phyloP scores from a whole-genome alignment of 768 basidiomycete genomes.

The Leccinum truebloodii region DNA sequence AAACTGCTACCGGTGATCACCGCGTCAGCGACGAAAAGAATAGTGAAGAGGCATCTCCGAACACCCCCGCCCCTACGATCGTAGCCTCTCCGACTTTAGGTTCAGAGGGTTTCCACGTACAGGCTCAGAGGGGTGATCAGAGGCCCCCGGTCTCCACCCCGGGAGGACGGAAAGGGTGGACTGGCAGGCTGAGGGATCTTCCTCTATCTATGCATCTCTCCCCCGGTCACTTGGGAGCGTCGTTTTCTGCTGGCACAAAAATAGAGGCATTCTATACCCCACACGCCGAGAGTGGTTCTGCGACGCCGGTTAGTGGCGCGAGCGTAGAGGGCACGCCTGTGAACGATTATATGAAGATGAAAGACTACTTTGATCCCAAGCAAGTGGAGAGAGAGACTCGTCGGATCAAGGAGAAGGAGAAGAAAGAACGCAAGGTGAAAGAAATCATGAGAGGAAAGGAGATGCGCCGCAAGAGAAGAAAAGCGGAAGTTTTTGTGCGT shows the following conservation, averaged over 20 bases:
- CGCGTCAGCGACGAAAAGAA: slow-evolving; percentile 3
- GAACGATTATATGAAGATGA: slow-evolving; percentile 23
- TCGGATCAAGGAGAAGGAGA: slow-evolving; percentile 24
- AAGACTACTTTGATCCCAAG: slow-evolving; percentile 34
- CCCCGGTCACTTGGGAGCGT: slow-evolving; percentile 13
- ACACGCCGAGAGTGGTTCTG: slow-evolving; percentile 6
- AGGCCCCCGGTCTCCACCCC: slow-evolving; percentile 3
- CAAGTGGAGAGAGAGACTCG: slow-evolving; percentile 29
- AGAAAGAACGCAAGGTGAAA: slow-evolving; percentile 40
- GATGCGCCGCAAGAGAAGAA: slow-evolving; percentile 57
- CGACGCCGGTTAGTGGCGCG: slow-evolving; percentile 11
- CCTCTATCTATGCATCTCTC: slow-evolving; percentile 30
- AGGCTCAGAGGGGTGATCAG: background rate
- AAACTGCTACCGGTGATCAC: background rate
- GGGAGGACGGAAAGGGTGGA: slow-evolving; percentile 33
- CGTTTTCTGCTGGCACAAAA: slow-evolving; percentile 14
- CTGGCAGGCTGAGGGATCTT: slow-evolving; percentile 41
- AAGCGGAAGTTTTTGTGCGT: slow-evolving; percentile 72
- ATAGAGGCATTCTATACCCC: slow-evolving; percentile 10
- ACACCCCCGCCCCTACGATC: slow-evolving; percentile 19
- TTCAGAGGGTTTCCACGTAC: slow-evolving; percentile 6
- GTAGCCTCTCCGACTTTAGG: slow-evolving; percentile 17
- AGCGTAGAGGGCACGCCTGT: slow-evolving; percentile 22
- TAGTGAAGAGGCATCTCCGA: slow-evolving; percentile 14
- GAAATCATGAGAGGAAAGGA: slow-evolving; percentile 34